Percentiles rank a stretch among this genome's conserved stretches.
phyloP scores from a whole-genome alignment of 306 rosid genomes.

The Malus sylvestris region DNA sequence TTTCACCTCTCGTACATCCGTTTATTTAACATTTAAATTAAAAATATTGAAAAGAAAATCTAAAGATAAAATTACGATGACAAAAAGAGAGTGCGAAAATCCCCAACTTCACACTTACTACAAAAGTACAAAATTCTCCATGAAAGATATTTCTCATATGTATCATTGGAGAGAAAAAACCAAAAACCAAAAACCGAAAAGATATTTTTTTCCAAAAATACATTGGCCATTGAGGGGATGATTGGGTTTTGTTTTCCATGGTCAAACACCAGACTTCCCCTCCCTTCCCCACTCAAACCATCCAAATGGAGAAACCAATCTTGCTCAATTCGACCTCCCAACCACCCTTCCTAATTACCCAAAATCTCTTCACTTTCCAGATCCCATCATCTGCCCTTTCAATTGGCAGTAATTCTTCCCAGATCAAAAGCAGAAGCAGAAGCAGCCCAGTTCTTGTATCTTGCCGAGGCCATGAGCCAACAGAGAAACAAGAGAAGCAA shows the following conservation, averaged over 20 bases:
- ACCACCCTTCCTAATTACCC: not conserved
- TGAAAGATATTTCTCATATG: not conserved
- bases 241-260: not conserved
- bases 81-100: not conserved
- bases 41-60: not conserved
- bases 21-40: no score
- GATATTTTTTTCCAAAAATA: not conserved
- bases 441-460: conserved; percentile 9
- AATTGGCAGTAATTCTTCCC: conserved; percentile 11
- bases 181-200: not conserved
- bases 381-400: conserved; percentile 18
- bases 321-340: not conserved
- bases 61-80: not conserved
- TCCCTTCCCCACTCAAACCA: not conserved
- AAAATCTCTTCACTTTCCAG: not conserved
- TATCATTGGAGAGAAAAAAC: not conserved
- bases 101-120: no score
- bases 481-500: conserved; percentile 21
- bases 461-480: conserved; percentile 33
- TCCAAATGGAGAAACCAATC: conserved; percentile 3
- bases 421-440: not conserved
- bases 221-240: not conserved
- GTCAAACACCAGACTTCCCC: not conserved
- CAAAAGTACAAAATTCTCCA: not conserved
- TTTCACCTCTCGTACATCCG: no score